phyloP scores from a whole-genome alignment of 2,329 filamentous ascomycete species.

The Cercospora sp. region DNA sequence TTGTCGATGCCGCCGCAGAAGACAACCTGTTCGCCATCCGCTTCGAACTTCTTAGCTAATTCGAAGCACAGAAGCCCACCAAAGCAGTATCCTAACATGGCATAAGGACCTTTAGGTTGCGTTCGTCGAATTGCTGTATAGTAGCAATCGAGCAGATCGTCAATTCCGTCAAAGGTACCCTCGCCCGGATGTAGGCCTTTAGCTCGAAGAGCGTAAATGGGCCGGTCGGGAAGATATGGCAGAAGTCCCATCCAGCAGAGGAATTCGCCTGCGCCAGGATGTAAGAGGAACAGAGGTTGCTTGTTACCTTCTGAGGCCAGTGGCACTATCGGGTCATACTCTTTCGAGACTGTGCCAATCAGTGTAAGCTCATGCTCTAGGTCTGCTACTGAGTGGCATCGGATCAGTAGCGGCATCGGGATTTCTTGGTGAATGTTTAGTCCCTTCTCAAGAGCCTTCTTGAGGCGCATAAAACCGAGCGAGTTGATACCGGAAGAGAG shows the following conservation, averaged over 20 bases:
- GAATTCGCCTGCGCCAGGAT: conserved; percentile 44
- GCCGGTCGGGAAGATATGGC: conserved; percentile 44
- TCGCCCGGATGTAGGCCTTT: conserved; percentile 45
- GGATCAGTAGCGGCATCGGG: conserved; percentile 22
- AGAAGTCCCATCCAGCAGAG: conserved; percentile 43
- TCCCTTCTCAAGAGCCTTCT: conserved; percentile 26
- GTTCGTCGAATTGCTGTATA: conserved; percentile 41
- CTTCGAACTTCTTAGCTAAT: conserved; percentile 49
- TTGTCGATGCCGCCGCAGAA: conserved; percentile 53
- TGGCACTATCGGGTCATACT: conserved; percentile 39
- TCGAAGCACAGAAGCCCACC: conserved; percentile 55
- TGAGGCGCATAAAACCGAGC: conserved; percentile 27
- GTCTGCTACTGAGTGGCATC: conserved; percentile 24
- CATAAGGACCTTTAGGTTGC: conserved; percentile 55
- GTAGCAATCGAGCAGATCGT: conserved; percentile 47
- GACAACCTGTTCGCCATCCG: conserved; percentile 35
- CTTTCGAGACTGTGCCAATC: conserved; percentile 21
- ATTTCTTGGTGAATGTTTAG: conserved; percentile 27
- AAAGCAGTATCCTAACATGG: conserved; percentile 54
- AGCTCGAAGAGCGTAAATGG: conserved; percentile 51
- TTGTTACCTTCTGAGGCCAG: conserved; percentile 33
- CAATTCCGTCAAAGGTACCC: conserved; percentile 44
- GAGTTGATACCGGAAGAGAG: conserved; percentile 25
- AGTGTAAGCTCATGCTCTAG: conserved; percentile 23
- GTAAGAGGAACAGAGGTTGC: conserved; percentile 40